Conservation (phyloP, 2,329 filamentous ascomycete species). For the Fusarium sp. region DNA sequence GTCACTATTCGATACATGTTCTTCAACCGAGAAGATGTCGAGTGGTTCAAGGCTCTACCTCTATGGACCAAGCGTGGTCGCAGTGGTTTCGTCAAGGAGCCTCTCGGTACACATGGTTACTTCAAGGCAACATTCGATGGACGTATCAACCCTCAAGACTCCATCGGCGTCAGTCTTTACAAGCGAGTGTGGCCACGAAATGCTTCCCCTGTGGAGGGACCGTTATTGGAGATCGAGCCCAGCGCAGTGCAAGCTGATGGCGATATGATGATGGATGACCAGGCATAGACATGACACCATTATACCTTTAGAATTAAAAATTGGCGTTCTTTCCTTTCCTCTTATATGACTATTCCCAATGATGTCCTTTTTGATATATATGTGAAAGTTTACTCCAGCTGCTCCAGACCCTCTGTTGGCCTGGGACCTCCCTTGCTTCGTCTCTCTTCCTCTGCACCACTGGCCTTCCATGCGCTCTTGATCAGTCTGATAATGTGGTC, state of each 20-base stretch:
- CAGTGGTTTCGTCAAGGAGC: constrained; percentile 92
- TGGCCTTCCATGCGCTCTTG: constrained; percentile 89
- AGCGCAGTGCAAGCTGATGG: constrained; percentile 34
- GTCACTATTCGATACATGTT: constrained; percentile 99
- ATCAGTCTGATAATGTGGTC: constrained; percentile 89
- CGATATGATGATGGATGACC: constrained; percentile 49
- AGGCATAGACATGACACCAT: constrained; percentile 41
- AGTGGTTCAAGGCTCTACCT: constrained; percentile 97
- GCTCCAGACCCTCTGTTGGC: constrained; percentile 64
- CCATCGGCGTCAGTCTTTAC: constrained; percentile 88
- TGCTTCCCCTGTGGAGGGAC: constrained; percentile 59
- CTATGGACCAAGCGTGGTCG: constrained; percentile 92
- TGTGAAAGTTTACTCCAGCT: constrained; percentile 42
- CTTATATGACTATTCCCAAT: constrained; percentile 7
- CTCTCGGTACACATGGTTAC: constrained; percentile 96
- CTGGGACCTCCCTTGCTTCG: constrained; percentile 64
- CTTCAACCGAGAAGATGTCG: constrained; percentile 93
- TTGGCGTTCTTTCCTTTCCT: constrained; percentile 35
- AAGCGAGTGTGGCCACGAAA: constrained; percentile 84
- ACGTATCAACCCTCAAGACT: constrained; percentile 94
- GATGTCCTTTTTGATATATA: background rate
- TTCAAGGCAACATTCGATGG: constrained; percentile 99
- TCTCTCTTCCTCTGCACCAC: constrained; percentile 74
- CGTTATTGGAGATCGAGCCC: constrained; percentile 50
- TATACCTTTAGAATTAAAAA: constrained; percentile 43